A percentile compares a stretch with the other conserved stretches of the same genome.
Evolutionary conservation across 805 yeast genomes (phyloP).

Genomic region (Monosporozyma aerobia): DNA sequence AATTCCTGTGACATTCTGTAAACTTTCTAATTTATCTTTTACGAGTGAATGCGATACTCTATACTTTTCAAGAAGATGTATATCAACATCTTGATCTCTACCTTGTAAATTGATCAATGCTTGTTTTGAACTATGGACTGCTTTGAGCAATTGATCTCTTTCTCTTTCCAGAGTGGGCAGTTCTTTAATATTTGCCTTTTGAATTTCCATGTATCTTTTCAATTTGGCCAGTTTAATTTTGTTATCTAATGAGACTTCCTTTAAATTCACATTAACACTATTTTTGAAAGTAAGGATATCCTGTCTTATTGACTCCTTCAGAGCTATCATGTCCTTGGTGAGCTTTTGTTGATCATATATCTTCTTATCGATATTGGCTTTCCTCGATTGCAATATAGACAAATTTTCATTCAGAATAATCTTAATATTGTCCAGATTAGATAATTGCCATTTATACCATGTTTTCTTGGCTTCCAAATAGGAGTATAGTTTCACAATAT

Average conservation of each 20-base stretch:
- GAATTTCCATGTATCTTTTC: conserved; percentile 9
- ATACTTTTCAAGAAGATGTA: neutral
- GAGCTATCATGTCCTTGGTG: conserved; percentile 7
- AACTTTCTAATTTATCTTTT: neutral
- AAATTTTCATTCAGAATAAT: conserved; percentile 24
- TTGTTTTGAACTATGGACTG: neutral
- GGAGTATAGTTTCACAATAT: conserved; percentile 41
- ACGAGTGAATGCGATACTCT: neutral
- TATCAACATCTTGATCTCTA: neutral
- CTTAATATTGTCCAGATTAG: conserved; percentile 39
- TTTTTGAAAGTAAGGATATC: conserved; percentile 18
- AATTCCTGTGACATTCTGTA: neutral
- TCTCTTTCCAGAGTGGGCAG: neutral
- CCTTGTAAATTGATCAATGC: neutral
- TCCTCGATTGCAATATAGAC: conserved; percentile 17
- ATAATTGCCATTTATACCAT: conserved; percentile 58
- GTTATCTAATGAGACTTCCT: conserved; percentile 7
- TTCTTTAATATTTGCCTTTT: conserved; percentile 8
- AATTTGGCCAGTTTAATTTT: conserved; percentile 13
- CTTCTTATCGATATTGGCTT: conserved; percentile 12
- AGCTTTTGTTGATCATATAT: conserved; percentile 8
- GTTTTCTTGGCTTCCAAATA: conserved; percentile 44
- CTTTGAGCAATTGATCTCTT: neutral
- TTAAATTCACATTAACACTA: conserved; percentile 6
- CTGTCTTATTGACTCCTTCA: conserved; percentile 12